Evolutionary conservation across 2,329 filamentous ascomycete species (phyloP).

Genomic region (Keithomyces neogunnii): DNA sequence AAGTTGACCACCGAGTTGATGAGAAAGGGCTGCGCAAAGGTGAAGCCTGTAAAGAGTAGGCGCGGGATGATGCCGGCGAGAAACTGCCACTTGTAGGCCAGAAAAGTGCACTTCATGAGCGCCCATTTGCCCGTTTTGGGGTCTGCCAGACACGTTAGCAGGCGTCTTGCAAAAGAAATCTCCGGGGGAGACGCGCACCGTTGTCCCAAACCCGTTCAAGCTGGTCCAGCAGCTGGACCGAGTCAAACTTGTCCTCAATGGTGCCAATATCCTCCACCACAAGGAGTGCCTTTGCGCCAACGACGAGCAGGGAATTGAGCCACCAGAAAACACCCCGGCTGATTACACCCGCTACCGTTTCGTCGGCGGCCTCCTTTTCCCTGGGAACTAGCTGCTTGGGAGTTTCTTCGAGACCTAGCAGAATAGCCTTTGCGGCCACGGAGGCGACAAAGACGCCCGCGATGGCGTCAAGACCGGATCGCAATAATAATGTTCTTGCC

Average conservation of each 20-base stretch:
- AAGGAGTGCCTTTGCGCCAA: conserved; percentile 16
- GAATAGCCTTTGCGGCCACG: conserved; percentile 2
- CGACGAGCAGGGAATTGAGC: conserved; percentile 22
- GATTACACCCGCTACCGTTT: conserved; percentile 24
- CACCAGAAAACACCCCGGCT: conserved; percentile 28
- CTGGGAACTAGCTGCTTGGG: conserved; percentile 16
- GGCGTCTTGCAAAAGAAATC: too few relatives aligned
- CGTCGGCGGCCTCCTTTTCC: conserved; percentile 16
- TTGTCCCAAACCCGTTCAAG: conserved; percentile 16
- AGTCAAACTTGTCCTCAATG: conserved; percentile 21
- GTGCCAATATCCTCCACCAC: conserved; percentile 15
- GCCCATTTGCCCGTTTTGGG: conserved; percentile 13
- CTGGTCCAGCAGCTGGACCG: conserved; percentile 10
- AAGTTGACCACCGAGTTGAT: conserved; percentile 26
- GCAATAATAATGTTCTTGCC: conserved; percentile 25
- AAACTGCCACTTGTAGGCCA: conserved; percentile 20
- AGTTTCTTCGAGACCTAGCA: not conserved
- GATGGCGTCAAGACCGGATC: conserved; percentile 14
- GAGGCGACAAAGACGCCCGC: conserved; percentile 18
- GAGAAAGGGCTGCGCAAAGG: conserved; percentile 30
- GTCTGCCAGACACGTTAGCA: conserved; percentile 6
- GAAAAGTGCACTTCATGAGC: conserved; percentile 18
- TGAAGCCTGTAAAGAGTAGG: conserved; percentile 29
- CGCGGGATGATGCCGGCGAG: conserved; percentile 26
- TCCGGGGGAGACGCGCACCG: conserved; percentile 6